A percentile compares a stretch with the other conserved stretches of the same genome.
Conservation (phyloP, 768 basidiomycete genomes). For the Neoboletus magnificus region DNA sequence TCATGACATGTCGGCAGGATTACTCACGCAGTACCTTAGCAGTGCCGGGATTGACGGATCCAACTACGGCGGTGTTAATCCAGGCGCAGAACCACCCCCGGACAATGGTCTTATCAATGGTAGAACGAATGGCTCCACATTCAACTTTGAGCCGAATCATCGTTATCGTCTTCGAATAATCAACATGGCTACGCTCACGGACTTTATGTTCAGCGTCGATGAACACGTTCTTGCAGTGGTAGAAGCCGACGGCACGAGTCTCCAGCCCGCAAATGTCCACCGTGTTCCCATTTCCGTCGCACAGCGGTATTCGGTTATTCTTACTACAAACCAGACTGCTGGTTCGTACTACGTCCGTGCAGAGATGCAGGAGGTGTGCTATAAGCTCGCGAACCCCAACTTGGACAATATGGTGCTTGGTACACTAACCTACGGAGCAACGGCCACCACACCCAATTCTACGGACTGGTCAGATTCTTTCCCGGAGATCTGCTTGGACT, state of each 20-base stretch:
- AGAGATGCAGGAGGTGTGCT: constrained; percentile 33
- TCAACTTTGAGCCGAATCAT: constrained; percentile 34
- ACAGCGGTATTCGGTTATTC: constrained; percentile 49
- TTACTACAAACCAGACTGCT: constrained; percentile 38
- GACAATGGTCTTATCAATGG: constrained; percentile 38
- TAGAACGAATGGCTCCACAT: constrained; percentile 20
- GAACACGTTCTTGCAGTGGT: constrained; percentile 44
- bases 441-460: constrained; percentile 22
- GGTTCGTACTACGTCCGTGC: constrained; percentile 38
- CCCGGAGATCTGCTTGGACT: constrained; percentile 23
- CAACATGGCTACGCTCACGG: constrained; percentile 47
- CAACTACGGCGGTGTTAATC: constrained; percentile 30
- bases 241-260: constrained; percentile 46
- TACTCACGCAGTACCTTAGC: constrained; percentile 32
- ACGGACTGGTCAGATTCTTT: constrained; percentile 27
- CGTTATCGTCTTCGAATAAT: constrained; percentile 47
- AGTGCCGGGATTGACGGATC: constrained; percentile 23
- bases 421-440: constrained; percentile 27
- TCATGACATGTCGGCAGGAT: constrained; percentile 28
- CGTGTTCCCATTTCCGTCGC: constrained; percentile 43
- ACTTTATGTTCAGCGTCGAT: constrained; percentile 45
- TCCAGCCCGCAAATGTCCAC: constrained; percentile 38
- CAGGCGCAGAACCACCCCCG: constrained; percentile 37
- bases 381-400: constrained; percentile 29
- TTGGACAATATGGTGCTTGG: constrained; percentile 30